Base-by-base conservation (phyloP, 2,329 filamentous ascomycete species). In the Exophiala calicioides region DNA sequence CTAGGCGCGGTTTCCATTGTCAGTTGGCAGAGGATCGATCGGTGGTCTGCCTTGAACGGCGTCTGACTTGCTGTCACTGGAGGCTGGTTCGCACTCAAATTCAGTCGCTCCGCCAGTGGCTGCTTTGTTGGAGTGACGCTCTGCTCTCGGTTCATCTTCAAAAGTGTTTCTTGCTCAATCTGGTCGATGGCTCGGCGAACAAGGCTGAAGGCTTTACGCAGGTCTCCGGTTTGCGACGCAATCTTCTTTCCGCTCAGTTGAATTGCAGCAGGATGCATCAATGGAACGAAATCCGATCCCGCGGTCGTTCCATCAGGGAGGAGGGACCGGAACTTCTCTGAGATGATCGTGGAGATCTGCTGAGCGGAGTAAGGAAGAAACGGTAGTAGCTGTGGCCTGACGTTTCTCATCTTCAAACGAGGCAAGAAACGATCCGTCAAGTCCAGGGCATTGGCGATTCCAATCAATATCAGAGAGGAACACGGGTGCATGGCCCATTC, bases 171-270 rank as follows among this genome's bases (percentile, higher is more conserved):
- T 41, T 81, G 76, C 68, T 97, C 93, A 37, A 96, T 82, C 16
- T 95, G 71, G 65, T 97, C 91, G 45, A 98, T 82, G 3, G 90
- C 89, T 43, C 89, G 82, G 35, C 89, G 85, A 66, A 91, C 90
- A 50, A 98, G 88, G 66, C 96, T 91, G 61, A 97, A 96, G 0
- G 90, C 91, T 67, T 95, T 95, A 51, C 93, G 87, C 37, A 98
- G 69, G 66, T 98, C 93, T 32, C 93, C 93, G 0, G 89, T 95
- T 65, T 97, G 91, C 43, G 86, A 89, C 3, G 93, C 86, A 12
- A 98, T 88, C 66, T 97, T 98, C 65, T 93, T 88, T 5, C 93
- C 86, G 65, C 91, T 95, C 33, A 98, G 83, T 61, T 94, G 88
- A 58, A 98, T 90, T 13, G 93, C 93, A 9, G 89, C 88, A 1